phyloP scores from a whole-genome alignment of 768 basidiomycete species.

The Suillus alpinus region DNA sequence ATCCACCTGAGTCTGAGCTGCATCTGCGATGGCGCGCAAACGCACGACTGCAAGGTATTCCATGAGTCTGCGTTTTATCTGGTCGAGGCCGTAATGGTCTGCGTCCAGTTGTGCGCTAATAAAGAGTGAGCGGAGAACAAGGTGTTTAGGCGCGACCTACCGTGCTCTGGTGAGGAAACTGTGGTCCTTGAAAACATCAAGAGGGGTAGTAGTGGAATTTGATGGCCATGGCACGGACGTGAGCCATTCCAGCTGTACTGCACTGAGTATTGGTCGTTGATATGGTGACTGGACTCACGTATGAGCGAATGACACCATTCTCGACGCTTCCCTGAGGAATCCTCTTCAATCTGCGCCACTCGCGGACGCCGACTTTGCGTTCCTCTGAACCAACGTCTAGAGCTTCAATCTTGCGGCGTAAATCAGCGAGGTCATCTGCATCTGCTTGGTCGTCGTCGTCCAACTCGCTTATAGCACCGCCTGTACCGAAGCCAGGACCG shows the following conservation, averaged over 20 bases:
- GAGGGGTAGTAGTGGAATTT: conserved; percentile 18
- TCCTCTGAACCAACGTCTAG: conserved; percentile 76
- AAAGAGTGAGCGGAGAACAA: neutral
- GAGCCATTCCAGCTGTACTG: conserved; percentile 80
- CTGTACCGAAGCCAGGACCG: conserved; percentile 24
- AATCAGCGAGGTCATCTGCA: conserved; percentile 72
- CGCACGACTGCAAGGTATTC: conserved; percentile 91
- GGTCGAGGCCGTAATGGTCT: conserved; percentile 90
- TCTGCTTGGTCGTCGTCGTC: conserved; percentile 82
- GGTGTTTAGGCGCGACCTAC: conserved; percentile 12
- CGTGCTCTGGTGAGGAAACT: conserved; percentile 71
- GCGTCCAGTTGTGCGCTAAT: conserved; percentile 67
- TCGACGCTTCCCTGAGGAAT: conserved; percentile 92
- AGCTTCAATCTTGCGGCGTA: conserved; percentile 71
- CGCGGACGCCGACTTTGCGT: conserved; percentile 75
- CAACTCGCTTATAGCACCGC: conserved; percentile 43
- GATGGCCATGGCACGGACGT: conserved; percentile 82
- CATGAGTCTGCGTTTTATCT: conserved; percentile 87
- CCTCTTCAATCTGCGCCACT: conserved; percentile 80
- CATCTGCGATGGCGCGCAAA: conserved; percentile 36
- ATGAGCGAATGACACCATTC: conserved; percentile 82
- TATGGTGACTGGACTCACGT: conserved; percentile 45
- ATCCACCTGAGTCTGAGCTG: conserved; percentile 3
- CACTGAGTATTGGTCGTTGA: neutral
- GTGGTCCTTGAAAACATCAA: conserved; percentile 44